Evolutionary conservation across 345 rosid species (phyloP), one percentile per base, ranked within the genome.

Genomic region (Geranium brycei): DNA sequence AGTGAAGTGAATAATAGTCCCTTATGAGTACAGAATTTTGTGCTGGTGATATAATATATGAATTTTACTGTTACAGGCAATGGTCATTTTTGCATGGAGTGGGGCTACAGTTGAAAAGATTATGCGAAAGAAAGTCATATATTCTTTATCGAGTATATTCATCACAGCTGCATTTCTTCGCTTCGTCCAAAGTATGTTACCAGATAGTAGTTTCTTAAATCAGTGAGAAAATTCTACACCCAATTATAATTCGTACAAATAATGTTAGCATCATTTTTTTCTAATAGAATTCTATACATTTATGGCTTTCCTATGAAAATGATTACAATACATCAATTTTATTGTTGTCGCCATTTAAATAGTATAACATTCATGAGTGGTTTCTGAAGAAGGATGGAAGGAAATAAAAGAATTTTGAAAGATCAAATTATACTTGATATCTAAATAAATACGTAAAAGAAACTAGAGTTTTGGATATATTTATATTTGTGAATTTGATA

Each of bases 91-190:
- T 79, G 95, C 91, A 57, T 93, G 87, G 84, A 83, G 76, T 72
- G 83, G 82, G 72, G 81, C 80, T 65, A 75, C 85, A 60, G 58
- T 84, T 57, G 62, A 31, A 68, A 84, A 86, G 60, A 81, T 93
- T 51, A 69, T 88, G 58, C 83, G 73, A 51, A 86, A 78, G 72
- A 82, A 88, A 74, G 75, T 83, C 68, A 72, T 93, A 68, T 93
- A 83, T 82, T 40, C 78, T 64, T 67, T 93, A 56, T 90, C 99
- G 59, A 90, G 95, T 68, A 79, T 88, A 75, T 93, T 93, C 76
- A 87, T 93, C n/a, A 93, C 99, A 57, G 97, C 97, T 55, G 95
- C 99, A 59, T 62, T 83, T 72, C 87, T 93, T 69, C 97, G 99
- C 58, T 73, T 90, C 62, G 78, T 93, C 63, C 97, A 90, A 71